Evolutionary conservation across 768 basidiomycete genomes (phyloP).

Genomic region (Floccularia luteovirens): DNA sequence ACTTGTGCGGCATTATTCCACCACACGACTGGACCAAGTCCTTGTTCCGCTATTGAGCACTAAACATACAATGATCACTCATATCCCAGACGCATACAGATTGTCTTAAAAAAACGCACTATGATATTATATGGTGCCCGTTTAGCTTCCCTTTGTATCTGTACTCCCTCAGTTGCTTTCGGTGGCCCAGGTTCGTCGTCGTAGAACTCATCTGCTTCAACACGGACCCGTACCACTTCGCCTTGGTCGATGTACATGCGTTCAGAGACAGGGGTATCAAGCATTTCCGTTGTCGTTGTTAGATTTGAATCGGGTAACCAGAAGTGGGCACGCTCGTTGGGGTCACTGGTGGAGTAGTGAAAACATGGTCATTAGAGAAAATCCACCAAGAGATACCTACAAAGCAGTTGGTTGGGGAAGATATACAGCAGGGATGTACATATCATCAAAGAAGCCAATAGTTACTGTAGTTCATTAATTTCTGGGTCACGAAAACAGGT

Average conservation of each 20-base stretch:
- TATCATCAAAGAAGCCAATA: slow-evolving; percentile 90
- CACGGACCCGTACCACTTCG: slow-evolving; percentile 69
- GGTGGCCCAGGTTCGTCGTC: slow-evolving; percentile 85
- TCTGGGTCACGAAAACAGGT: not conserved
- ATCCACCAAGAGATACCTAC: slow-evolving; percentile 45
- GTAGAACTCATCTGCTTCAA: slow-evolving; percentile 77
- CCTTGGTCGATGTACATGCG: slow-evolving; percentile 80
- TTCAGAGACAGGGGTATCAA: slow-evolving; percentile 57
- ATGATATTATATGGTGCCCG: slow-evolving; percentile 64
- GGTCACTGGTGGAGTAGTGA: slow-evolving; percentile 40
- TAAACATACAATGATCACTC: slow-evolving; percentile 15
- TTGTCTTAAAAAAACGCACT: slow-evolving; percentile 31
- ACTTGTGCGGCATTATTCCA: slow-evolving; percentile 55
- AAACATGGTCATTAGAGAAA: not conserved
- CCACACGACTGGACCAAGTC: slow-evolving; percentile 70
- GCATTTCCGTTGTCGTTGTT: slow-evolving; percentile 49
- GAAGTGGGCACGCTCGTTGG: slow-evolving; percentile 78
- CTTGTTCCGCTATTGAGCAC: slow-evolving; percentile 82
- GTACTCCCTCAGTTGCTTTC: slow-evolving; percentile 64
- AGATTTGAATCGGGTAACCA: slow-evolving; percentile 64
- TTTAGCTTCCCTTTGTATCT: slow-evolving; percentile 39
- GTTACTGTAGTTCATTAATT: slow-evolving; percentile 43
- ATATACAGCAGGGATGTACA: slow-evolving; percentile 73
- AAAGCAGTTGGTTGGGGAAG: slow-evolving; percentile 80
- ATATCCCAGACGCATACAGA: not conserved